Base-by-base conservation (phyloP, 352 stramenopile genomes). In the Thalassiosira exigua region DNA sequence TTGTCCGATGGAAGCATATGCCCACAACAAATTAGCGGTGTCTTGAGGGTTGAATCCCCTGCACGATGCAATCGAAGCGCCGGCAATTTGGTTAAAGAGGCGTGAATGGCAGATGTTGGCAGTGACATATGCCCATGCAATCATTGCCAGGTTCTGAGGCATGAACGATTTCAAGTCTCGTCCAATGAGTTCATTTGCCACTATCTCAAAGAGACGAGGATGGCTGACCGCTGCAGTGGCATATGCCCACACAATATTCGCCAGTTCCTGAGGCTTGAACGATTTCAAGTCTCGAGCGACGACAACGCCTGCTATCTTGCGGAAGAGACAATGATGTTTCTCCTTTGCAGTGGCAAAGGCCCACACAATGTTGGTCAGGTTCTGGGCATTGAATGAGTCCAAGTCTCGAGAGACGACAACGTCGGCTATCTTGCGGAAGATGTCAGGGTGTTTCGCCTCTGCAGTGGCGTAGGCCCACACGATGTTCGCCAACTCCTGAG, bases 81-180 rank as follows among this genome's bases (percentile, higher is more conserved):
- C n/a, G 9, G 46, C 46, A 9, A 67, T 19, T 67, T 24, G 29
- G 12, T 19, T 2, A 19, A 67, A 67, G 2, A 67, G 33, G 19
- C 4, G 12, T 3, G 32, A 30, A 21, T 52, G 30, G 50, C 30
- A 26, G 14, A 36, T 19, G 11, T 52, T 52, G 7, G 57, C 57
- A 32, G 0, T 72, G 2, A 32, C 48, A 72, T 44, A 74, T 26
- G 65, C 21, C 62, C 62, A 72, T 36, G 29, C 41, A 19, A 57
- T 58, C 21, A 44, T 69, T 21, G 22, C 1, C 3, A 69, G 9
- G 22, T 32, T 4, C 21, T 69, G 59, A 27, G 59, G 41, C 3
- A 41, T 44, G 48, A 64, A 64, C 11, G 4, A 27, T 39, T 51
- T 39, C 21, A 57, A 27, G 41, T 57, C 19, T 27, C 30, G 39